Percentiles rank a stretch among this genome's conserved stretches.
phyloP scores from a whole-genome alignment of 2,329 filamentous ascomycete genomes.

The Botrytis porri region DNA sequence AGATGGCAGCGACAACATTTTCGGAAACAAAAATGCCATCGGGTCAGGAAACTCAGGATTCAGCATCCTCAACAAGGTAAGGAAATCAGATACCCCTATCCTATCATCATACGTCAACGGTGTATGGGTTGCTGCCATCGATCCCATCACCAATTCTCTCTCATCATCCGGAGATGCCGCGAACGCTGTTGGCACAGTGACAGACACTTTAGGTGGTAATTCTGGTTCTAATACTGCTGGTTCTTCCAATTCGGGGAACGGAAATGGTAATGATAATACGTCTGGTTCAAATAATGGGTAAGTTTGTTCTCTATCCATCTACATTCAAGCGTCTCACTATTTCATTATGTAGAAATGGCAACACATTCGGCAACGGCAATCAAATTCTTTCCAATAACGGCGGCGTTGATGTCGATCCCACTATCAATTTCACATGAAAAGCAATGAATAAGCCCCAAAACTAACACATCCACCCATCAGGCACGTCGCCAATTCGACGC shows the following conservation, averaged over 20 bases:
- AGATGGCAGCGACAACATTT: not conserved
- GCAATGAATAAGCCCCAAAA: not conserved
- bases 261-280: not conserved
- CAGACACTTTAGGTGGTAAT: not conserved
- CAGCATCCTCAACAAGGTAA: not conserved
- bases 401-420: not conserved
- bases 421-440: not conserved
- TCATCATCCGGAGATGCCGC: not conserved
- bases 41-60: not conserved
- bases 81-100: not conserved
- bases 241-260: not conserved
- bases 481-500: slow-evolving; percentile 5
- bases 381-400: not conserved
- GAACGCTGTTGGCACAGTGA: not conserved
- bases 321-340: not conserved
- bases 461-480: slow-evolving; percentile 1
- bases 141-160: not conserved
- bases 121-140: not conserved
- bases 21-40: not conserved
- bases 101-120: slow-evolving; percentile 4
- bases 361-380: not conserved
- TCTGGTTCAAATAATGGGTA: not conserved
- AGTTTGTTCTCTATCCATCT: not conserved
- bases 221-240: not conserved
- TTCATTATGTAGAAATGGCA: not conserved